Evolutionary conservation across 306 rosid genomes (phyloP).

Genomic region (Rubus parviflorus): DNA sequence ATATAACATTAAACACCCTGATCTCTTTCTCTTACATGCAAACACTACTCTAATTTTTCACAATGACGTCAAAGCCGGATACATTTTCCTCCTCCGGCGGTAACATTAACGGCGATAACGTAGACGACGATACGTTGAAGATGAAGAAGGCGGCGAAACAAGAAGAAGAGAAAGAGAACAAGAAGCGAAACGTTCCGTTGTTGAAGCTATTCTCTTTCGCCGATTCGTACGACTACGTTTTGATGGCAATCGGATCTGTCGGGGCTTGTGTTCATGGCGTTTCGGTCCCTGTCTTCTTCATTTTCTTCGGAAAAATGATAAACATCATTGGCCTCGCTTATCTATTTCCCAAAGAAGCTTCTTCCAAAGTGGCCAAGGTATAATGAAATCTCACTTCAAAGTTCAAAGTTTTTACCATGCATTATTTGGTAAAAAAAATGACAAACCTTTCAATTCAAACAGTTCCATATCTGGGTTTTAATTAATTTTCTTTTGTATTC

Average conservation of each 20-base stretch:
- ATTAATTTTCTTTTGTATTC: conserved; percentile 4
- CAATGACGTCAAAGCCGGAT: conserved; percentile 5
- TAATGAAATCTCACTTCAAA: background rate
- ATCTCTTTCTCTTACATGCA: background rate
- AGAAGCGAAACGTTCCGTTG: conserved; percentile 52
- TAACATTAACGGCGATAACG: background rate
- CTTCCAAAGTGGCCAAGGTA: conserved; percentile 93
- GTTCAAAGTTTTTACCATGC: background rate
- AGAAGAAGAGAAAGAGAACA: conserved; percentile 30
- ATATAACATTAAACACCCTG: background rate
- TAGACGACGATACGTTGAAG: background rate
- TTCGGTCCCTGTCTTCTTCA: conserved; percentile 91
- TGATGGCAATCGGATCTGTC: conserved; percentile 71
- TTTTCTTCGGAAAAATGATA: conserved; percentile 85
- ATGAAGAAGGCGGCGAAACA: conserved; percentile 24
- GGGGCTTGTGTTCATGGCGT: conserved; percentile 94
- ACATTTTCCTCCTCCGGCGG: conserved; percentile 1
- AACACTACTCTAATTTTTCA: background rate
- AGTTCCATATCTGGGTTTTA: background rate
- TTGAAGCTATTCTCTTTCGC: conserved; percentile 75
- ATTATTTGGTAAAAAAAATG: background rate
- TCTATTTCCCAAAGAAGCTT: conserved; percentile 86
- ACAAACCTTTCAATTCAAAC: background rate
- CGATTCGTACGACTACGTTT: conserved; percentile 63
- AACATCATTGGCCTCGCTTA: conserved; percentile 87